A percentile compares a stretch with the other conserved stretches of the same genome.
Conservation (phyloP, 345 rosid genomes). For the Durio zibethinus region DNA sequence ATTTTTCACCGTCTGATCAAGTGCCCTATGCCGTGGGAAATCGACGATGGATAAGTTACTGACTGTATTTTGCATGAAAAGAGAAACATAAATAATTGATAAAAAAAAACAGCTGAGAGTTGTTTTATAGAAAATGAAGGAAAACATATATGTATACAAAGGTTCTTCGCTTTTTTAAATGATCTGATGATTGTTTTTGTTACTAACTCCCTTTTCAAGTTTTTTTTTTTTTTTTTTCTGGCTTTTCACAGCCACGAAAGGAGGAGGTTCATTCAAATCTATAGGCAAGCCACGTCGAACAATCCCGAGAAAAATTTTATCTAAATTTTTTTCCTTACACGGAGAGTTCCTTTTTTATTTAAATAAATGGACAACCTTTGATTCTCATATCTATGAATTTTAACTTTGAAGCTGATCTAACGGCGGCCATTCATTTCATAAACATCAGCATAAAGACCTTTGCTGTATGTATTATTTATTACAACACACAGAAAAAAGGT, state of each 20-base stretch:
- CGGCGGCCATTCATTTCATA: slow-evolving; percentile 9
- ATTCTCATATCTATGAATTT: not conserved
- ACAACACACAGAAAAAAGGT: not conserved
- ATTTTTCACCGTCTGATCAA: slow-evolving; percentile 27
- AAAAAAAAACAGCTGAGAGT: not conserved
- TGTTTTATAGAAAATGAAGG: slow-evolving; percentile 11
- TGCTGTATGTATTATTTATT: no score
- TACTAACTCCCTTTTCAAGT: not conserved
- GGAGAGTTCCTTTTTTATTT: not conserved
- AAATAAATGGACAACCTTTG: not conserved
- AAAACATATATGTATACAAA: slow-evolving; percentile 11
- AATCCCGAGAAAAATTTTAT: slow-evolving; percentile 46
- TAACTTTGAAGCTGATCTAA: not conserved
- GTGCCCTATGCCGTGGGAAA: not conserved
- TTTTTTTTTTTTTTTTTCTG: not conserved
- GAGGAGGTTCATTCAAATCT: slow-evolving; percentile 97
- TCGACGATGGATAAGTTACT: not conserved
- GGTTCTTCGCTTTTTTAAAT: not conserved
- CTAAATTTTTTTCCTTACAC: no score
- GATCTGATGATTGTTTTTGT: not conserved
- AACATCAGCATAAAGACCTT: no score
- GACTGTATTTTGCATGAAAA: not conserved
- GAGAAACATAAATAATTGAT: no score
- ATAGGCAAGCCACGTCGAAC: slow-evolving; percentile 77
- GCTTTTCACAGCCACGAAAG: slow-evolving; percentile 64